Evolutionary conservation across 306 rosid species (phyloP), one percentile per base, ranked within the genome.

Genomic region (Begonia fuchsioides): DNA sequence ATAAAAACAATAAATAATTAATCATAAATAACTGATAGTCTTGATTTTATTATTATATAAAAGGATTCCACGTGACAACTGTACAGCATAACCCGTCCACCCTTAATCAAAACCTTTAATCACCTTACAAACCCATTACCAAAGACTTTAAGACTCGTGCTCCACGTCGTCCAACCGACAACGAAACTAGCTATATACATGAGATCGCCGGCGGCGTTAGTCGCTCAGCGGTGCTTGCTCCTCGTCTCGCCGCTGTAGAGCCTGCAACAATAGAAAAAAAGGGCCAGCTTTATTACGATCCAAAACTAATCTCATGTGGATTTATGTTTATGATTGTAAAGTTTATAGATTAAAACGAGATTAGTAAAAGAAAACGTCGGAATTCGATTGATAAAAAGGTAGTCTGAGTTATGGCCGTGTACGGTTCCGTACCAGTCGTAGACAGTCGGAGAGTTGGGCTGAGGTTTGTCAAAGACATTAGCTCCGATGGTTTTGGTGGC

Each of bases 361-460:
- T 20, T 20, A 20, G 32, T 2, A 6, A 2, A 20, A 20, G 32
- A 20, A 6, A 2, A 20, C 32, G 32, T 20, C 2, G 5, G 32
- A 20, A 20, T 20, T 20, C 32, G 32, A 20, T 20, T 8, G 35
- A 26, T 26, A 3, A 26, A 5, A 26, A 0, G 35, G 35, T 26
- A 8, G 35, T 26, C 8, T 8, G 7, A 26, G 35, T 3, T 26
- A 26, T 4, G 35, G 35, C 0, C 35, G 35, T 4, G 35, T 26
- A 26, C 8, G 3, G 13, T 11, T 35, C 20, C 20, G 13, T 71
- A 87, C 96, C 97, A 90, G 71, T 85, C 98, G 59, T 90, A 90
- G 63, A 81, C 92, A 10, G 94, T 81, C 59, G 98, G 98, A 8
- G 94, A 53, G 72, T 81, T 90, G 32, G 98, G 87, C 5, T 68